Conservation (phyloP, 805 yeast species). For the Naumovozyma baii region DNA sequence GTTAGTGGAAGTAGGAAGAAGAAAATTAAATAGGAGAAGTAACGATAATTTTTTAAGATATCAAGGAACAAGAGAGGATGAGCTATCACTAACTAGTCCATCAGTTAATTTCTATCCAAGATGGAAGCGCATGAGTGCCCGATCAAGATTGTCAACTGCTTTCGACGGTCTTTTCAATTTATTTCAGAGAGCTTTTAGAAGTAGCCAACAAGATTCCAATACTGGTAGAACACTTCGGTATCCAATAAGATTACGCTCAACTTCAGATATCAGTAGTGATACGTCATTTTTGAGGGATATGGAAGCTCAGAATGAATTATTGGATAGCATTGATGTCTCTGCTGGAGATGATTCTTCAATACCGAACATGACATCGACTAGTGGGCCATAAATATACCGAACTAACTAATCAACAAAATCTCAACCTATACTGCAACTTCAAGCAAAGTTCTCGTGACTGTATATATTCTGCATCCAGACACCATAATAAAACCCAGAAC, state of each 20-base stretch:
- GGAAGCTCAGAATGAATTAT: constrained; percentile 33
- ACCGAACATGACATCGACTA: no score
- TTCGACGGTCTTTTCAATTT: not conserved
- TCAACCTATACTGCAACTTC: no score
- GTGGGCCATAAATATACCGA: no score
- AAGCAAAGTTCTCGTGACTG: no score
- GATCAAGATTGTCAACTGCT: not conserved
- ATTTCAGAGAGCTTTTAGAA: not conserved
- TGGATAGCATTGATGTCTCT: constrained; percentile 32
- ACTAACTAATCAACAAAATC: no score
- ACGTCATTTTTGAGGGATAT: constrained; percentile 30
- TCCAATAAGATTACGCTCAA: not conserved
- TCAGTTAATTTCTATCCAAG: not conserved
- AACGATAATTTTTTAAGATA: no score
- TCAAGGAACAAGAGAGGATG: constrained; percentile 3
- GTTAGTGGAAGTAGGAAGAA: constrained; percentile 31
- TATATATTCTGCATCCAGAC: no score
- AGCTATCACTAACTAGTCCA: not conserved
- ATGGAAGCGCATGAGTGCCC: not conserved
- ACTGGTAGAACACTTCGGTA: not conserved
- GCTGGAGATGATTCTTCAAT: constrained; percentile 6
- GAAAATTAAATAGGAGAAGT: constrained; percentile 25
- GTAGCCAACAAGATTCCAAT: not conserved
- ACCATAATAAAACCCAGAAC: no score
- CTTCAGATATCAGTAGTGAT: constrained; percentile 13